Evolutionary conservation across 106 monocot species (phyloP).

Genomic region (Allium sativum): DNA sequence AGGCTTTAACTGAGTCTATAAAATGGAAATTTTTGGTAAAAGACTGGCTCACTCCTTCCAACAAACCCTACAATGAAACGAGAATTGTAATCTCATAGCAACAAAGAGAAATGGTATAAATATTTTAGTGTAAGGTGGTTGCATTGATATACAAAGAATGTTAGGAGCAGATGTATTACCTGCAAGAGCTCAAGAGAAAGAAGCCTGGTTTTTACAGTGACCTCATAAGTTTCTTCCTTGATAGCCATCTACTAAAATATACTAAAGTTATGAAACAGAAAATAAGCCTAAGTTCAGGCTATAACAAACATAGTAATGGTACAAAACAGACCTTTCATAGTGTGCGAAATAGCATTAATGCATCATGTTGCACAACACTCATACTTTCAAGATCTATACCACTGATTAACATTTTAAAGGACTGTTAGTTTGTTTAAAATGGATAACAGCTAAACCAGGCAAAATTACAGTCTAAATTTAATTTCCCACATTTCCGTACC

Average conservation of each 20-base stretch:
- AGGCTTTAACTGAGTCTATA: slow-evolving; percentile 95
- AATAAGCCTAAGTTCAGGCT: neutral
- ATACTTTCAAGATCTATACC: slow-evolving; percentile 89
- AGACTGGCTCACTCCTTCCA: slow-evolving; percentile 84
- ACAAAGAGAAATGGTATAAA: neutral
- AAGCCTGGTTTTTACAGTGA: slow-evolving; percentile 80
- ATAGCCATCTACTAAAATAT: slow-evolving; percentile 76
- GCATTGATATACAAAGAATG: slow-evolving; percentile 3
- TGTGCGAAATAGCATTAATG: slow-evolving; percentile 79
- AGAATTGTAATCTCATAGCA: slow-evolving; percentile 2
- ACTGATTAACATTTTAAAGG: too few relatives aligned
- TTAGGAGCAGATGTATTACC: too few relatives aligned
- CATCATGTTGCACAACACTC: slow-evolving; percentile 85
- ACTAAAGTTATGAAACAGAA: slow-evolving; percentile 1
- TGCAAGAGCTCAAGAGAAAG: slow-evolving; percentile 93
- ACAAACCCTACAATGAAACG: slow-evolving; percentile 59
- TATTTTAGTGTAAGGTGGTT: neutral
- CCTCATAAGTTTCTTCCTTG: slow-evolving; percentile 93
- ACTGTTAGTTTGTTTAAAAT: too few relatives aligned
- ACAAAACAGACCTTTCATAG: slow-evolving; percentile 79
- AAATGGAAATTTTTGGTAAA: slow-evolving; percentile 96
- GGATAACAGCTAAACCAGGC: neutral
- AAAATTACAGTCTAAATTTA: neutral
- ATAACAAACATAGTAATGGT: slow-evolving; percentile 5
- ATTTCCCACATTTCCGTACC: slow-evolving; percentile 30